These are phyloP conservation scores for Trichophyton equinum DNA, from an alignment of 2,329 filamentous ascomycete genomes.

Conservation along the genomic window DNA sequence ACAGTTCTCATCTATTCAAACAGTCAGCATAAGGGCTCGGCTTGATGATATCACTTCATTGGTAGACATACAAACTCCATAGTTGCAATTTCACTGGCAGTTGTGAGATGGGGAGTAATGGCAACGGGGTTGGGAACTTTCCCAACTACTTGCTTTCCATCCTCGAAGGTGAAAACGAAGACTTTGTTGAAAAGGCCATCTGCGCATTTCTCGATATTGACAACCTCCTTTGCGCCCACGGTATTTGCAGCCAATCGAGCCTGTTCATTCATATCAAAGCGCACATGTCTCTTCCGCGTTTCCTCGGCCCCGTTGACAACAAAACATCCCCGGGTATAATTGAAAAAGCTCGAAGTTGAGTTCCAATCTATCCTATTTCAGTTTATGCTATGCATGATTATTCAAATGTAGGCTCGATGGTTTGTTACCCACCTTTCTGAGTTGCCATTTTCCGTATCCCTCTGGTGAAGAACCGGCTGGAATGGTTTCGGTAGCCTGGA, in stretches of 20 bases:
- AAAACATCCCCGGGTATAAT: constrained; percentile 8
- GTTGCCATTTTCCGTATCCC: neutral
- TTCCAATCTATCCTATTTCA: constrained; percentile 16
- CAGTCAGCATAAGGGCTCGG: neutral
- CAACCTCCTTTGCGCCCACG: constrained; percentile 20
- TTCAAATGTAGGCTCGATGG: neutral
- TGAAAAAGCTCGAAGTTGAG: constrained; percentile 13
- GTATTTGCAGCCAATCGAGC: constrained; percentile 20
- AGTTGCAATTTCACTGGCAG: constrained; percentile 20
- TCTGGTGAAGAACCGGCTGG: neutral
- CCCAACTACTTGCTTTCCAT: constrained; percentile 21
- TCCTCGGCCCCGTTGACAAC: constrained; percentile 3
- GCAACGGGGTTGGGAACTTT: constrained; percentile 22
- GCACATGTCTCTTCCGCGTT: constrained; percentile 3
- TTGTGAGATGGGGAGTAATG: constrained; percentile 10
- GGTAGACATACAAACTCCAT: constrained; percentile 14
- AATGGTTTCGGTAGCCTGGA: neutral
- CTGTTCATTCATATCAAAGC: constrained; percentile 26
- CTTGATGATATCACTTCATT: neutral
- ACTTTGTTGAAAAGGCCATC: constrained; percentile 27
- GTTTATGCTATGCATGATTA: too few relatives aligned
- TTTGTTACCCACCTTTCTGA: neutral
- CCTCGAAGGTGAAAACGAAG: constrained; percentile 23
- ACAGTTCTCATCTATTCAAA: constrained; percentile 9
- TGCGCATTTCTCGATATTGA: constrained; percentile 22